Percentiles rank a stretch among this genome's conserved stretches.
Conservation (phyloP, 2,329 filamentous ascomycete species). For the Ophiostoma angusticollis region DNA sequence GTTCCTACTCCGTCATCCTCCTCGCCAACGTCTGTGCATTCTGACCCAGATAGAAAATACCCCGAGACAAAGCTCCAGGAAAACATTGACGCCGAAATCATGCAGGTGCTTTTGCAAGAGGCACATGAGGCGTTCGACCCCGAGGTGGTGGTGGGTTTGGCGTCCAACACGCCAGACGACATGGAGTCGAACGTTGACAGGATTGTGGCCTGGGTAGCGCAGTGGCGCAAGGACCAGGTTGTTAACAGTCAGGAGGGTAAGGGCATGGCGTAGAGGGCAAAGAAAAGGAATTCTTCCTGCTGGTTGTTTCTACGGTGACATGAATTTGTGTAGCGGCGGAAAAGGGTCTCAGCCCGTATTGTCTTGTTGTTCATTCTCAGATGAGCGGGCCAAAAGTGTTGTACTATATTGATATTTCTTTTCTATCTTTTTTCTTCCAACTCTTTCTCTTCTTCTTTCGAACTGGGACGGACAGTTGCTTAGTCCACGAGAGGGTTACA, state of each 20-base stretch:
- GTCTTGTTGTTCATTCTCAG: too few relatives aligned
- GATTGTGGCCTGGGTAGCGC: conserved; percentile 66
- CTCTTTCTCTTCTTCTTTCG: not conserved
- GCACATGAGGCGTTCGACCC: conserved; percentile 75
- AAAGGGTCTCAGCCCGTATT: too few relatives aligned
- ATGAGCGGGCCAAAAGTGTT: too few relatives aligned
- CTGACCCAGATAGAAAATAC: conserved; percentile 48
- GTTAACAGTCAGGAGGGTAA: not conserved
- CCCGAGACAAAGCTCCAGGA: conserved; percentile 81
- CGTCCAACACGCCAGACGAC: conserved; percentile 68
- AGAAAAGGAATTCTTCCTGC: too few relatives aligned
- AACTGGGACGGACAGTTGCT: too few relatives aligned
- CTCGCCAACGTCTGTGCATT: too few relatives aligned
- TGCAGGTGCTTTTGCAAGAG: conserved; percentile 86
- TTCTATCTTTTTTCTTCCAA: not conserved
- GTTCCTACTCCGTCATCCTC: not conserved
- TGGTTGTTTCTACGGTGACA: too few relatives aligned
- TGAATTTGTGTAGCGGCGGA: too few relatives aligned
- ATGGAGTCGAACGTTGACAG: conserved; percentile 81
- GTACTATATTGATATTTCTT: too few relatives aligned
- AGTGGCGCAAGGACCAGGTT: conserved; percentile 61
- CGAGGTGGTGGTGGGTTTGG: conserved; percentile 79
- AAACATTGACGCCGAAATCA: conserved; percentile 94
- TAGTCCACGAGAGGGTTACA: too few relatives aligned
- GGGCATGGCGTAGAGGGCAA: too few relatives aligned